Evolutionary conservation across 768 basidiomycete species (phyloP), one percentile per base, ranked within the genome.

Genomic region (Termitomyces sp.): DNA sequence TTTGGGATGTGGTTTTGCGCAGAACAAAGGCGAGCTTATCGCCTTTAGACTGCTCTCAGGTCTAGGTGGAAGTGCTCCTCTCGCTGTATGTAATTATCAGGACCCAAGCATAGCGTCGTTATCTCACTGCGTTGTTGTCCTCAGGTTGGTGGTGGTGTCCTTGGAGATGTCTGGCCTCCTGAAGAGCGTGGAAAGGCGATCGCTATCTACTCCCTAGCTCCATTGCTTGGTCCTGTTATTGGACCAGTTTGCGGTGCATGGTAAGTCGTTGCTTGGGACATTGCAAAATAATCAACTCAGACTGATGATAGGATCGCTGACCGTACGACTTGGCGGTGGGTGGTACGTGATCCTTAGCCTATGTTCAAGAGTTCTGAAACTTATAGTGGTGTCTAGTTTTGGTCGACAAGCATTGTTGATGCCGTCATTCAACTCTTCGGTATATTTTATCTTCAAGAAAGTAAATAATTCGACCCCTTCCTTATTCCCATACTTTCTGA

Each of bases 1-100:
- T 67, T 62, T 82, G 17, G 84, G 66, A 7, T 85, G 84, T 59
- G 82, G 84, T 0, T 89, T 88, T 55, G 81, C 87, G 0, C 76
- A 77, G 52, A 85, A 73, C 49, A 74, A 75, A 54, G 70, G 68
- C 0, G 79, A 88, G 59, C 69, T 89, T 12, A 79, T 88, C 48
- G 83, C 73, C 0, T 90, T 90, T 61, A 79, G 88, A 19, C 81
- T 90, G 59, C 67, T 90, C 2, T 70, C 87, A 1, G 88, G 88
- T 2, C 55, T 90, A 1, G 89, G 88, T 26, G 89, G 88, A 0
- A 84, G 85, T 51, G 88, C 87, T 0, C 85, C 88, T 6, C 69
- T 88, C 1, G 68, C 81, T 5, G 80, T 88, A 59, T n/a, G 73
- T 63, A 32, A 71, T 74, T 14, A 71, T 75, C 60, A 57, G 73